A percentile compares a stretch with the other conserved stretches of the same genome.
Conservation (phyloP, 2,329 filamentous ascomycete genomes). For the Didymella arachidicola region DNA sequence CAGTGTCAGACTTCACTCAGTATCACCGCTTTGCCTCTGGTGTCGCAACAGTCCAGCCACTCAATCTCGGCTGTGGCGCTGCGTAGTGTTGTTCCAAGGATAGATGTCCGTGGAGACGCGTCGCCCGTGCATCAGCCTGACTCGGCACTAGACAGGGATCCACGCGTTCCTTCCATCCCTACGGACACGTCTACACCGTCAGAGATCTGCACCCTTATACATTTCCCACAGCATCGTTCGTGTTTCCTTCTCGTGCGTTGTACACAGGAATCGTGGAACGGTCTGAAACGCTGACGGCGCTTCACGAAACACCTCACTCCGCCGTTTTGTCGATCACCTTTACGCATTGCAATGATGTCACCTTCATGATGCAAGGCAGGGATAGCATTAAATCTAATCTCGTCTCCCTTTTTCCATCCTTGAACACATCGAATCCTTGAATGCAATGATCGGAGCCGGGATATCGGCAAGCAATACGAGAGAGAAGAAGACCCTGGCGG, state of each 20-base stretch:
- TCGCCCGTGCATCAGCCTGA: not conserved
- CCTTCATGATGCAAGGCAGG: slow-evolving; percentile 1
- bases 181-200: slow-evolving; percentile 22
- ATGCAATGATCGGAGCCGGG: slow-evolving; percentile 15
- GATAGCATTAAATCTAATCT: slow-evolving; percentile 12
- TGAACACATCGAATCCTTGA: slow-evolving; percentile 7
- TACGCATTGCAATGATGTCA: slow-evolving; percentile 19
- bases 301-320: slow-evolving; percentile 9
- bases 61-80: slow-evolving; percentile 6
- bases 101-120: not conserved
- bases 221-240: slow-evolving; percentile 1
- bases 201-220: slow-evolving; percentile 16
- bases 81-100: not conserved
- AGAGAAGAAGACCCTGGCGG: not conserved
- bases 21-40: not conserved
- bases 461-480: slow-evolving; percentile 12
- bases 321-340: slow-evolving; percentile 13
- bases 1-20: not conserved
- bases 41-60: slow-evolving; percentile 1
- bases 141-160: slow-evolving; percentile 17
- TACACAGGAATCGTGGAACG: slow-evolving; percentile 1
- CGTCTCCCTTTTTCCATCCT: slow-evolving; percentile 7
- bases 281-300: slow-evolving; percentile 8
- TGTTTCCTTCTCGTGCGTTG: not conserved
- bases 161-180: not conserved